Evolutionary conservation across 2,329 filamentous ascomycete genomes (phyloP), one percentile per base, ranked within the genome.

Genomic region (Trichoderma atroviride): DNA sequence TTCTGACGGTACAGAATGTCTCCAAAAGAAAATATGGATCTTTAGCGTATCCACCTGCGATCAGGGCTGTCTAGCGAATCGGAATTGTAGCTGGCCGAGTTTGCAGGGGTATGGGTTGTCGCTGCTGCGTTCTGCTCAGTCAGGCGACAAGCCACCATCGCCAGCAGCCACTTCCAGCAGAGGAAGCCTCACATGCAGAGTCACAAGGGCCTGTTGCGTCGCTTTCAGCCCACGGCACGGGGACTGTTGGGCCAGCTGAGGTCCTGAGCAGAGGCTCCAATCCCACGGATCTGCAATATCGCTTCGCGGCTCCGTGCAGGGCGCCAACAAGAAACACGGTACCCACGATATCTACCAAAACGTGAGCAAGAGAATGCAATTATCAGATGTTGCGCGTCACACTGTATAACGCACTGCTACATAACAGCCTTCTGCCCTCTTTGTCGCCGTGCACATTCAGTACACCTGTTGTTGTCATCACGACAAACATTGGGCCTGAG

Each of bases 21-120:
- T 50, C 59, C 27, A 43, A 53, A 60, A 53, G 52, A 52, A 66
- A 62, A 68, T 60, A 69, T 69, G 67, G 67, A 69, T 69, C 67
- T 64, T 7, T 56, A 24, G 58, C 56, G 60, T 58, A 60, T 37
- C 67, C 60, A 64, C 63, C 40, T 40, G 14, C 55, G 60, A 57
- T 55, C 52, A 57, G 29, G 33, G 40, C 37, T 55, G 53, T 31
- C 29, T 47, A 52, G 55, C 67, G 60, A 69, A 69, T 69, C 67
- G 67, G 67, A 69, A 58, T 58, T 22, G 60, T 69, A 69, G 67
- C 67, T 69, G 67, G 31, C 59, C 52, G 35, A 63, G 52, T 57
- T 35, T 53, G 37, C 59, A 63, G 63, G 60, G 60, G 40, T 50
- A 16, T n/a, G 29, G 56, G 19, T 56, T 22, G 53, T 52, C 27